These are phyloP conservation scores for Phymatotrichopsis omnivora DNA, from an alignment of 2,329 filamentous ascomycete genomes.

Conservation along the genomic window DNA sequence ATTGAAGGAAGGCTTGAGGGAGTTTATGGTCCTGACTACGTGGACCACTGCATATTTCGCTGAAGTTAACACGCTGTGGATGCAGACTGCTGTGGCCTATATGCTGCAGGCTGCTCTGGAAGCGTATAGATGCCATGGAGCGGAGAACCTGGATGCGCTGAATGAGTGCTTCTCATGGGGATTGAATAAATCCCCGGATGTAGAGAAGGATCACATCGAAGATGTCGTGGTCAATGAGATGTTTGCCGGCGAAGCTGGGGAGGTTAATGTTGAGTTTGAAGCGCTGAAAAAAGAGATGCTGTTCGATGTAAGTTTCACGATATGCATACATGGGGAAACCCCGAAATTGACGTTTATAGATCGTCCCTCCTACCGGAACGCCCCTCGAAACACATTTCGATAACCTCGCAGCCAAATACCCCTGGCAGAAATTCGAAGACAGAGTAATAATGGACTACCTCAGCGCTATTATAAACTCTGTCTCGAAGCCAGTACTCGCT, in stretches of 20 bases:
- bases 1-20: constrained; percentile 22
- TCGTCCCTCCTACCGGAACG: constrained; percentile 11
- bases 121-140: constrained; percentile 23
- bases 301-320: constrained; percentile 11
- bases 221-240: constrained; percentile 25
- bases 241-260: constrained; percentile 22
- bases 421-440: constrained; percentile 24
- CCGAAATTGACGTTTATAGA: constrained; percentile 6
- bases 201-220: constrained; percentile 10
- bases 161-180: constrained; percentile 27
- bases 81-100: constrained; percentile 17
- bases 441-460: constrained; percentile 18
- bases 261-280: constrained; percentile 19
- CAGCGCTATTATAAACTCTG: constrained; percentile 8
- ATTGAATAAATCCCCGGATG: constrained; percentile 10
- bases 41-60: constrained; percentile 17
- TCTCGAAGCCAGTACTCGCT: constrained; percentile 16
- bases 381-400: constrained; percentile 22
- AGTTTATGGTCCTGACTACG: constrained; percentile 24
- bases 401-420: constrained; percentile 14
- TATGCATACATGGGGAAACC: neutral
- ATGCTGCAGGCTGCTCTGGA: constrained; percentile 26
- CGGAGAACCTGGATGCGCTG: constrained; percentile 18
- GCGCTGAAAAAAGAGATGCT: constrained; percentile 16
- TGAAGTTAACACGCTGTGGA: constrained; percentile 20